Conservation (phyloP, 192 early-diverging fungal species). For the Coemansia sp. region DNA sequence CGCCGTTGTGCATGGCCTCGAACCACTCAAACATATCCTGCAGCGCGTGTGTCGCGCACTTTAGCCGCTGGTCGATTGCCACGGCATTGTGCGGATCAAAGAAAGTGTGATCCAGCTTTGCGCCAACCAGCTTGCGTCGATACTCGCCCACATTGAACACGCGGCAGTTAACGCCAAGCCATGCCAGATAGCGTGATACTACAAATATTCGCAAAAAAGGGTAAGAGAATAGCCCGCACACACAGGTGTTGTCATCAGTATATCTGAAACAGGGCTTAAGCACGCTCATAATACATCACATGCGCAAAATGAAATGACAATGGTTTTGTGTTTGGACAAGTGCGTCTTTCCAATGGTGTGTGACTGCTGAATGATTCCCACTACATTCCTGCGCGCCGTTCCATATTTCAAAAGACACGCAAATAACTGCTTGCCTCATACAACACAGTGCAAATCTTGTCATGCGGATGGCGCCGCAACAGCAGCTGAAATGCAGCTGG, state of each 20-base stretch:
- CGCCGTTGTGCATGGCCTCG: conserved; percentile 72
- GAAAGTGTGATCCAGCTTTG: conserved; percentile 76
- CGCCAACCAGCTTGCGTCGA: conserved; percentile 85
- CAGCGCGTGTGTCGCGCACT: conserved; percentile 81
- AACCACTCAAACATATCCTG: conserved; percentile 94
- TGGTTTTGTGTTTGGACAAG: neutral
- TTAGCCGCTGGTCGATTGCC: conserved; percentile 67
- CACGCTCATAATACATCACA: neutral
- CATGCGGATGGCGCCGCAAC: neutral
- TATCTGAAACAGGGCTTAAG: neutral
- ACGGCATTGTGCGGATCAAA: conserved; percentile 86
- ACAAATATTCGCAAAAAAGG: conserved; percentile 1
- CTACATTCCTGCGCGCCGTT: neutral
- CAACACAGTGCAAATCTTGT: neutral
- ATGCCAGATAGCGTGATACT: conserved; percentile 91
- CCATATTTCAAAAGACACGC: neutral
- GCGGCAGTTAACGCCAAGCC: conserved; percentile 90
- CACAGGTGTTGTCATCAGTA: neutral
- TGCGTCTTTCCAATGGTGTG: neutral
- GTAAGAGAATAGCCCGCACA: neutral
- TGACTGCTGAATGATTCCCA: neutral
- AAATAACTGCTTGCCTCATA: neutral
- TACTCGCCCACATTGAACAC: conserved; percentile 99
- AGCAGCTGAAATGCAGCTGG: neutral
- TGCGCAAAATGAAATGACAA: neutral